Conservation (phyloP, 2,329 filamentous ascomycete genomes). For the Ophiostoma australiae region DNA sequence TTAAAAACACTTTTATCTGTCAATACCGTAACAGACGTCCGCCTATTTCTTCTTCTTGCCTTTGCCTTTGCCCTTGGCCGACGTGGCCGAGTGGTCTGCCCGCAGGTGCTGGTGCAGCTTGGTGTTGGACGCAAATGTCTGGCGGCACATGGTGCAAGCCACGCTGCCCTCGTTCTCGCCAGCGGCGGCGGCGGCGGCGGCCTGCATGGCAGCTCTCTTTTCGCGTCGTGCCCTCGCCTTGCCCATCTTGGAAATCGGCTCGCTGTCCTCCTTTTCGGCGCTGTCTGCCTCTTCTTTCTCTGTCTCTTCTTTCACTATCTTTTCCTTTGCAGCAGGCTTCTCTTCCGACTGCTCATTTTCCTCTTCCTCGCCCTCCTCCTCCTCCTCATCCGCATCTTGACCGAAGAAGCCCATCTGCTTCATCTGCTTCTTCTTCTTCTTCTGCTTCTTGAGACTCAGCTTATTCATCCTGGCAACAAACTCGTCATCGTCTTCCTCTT, state of each 20-base stretch:
- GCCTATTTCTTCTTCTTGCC: slow-evolving; percentile 23
- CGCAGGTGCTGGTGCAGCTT: slow-evolving; percentile 27
- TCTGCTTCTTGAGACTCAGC: slow-evolving; percentile 14
- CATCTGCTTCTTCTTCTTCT: slow-evolving; percentile 16
- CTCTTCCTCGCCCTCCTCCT: neutral
- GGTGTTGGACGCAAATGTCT: slow-evolving; percentile 27
- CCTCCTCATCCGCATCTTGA: slow-evolving; percentile 35
- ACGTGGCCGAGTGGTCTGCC: slow-evolving; percentile 16
- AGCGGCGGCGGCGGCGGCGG: slow-evolving; percentile 8
- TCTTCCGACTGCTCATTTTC: slow-evolving; percentile 31
- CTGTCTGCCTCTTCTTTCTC: neutral
- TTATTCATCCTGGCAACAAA: slow-evolving; percentile 7
- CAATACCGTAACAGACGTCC: too few species aligned
- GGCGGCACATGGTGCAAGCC: slow-evolving; percentile 22
- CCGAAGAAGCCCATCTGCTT: slow-evolving; percentile 35
- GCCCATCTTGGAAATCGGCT: slow-evolving; percentile 25
- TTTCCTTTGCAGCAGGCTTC: slow-evolving; percentile 31
- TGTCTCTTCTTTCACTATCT: slow-evolving; percentile 36
- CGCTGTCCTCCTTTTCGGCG: neutral
- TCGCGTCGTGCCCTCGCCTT: slow-evolving; percentile 29
- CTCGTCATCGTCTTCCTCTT: slow-evolving; percentile 53
- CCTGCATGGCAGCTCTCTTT: slow-evolving; percentile 26
- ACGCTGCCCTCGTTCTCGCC: slow-evolving; percentile 13
- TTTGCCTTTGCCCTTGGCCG: slow-evolving; percentile 18
- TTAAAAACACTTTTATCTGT: neutral